Conservation (phyloP, 176 grass and related monocot species). For the Carex parvula region DNA sequence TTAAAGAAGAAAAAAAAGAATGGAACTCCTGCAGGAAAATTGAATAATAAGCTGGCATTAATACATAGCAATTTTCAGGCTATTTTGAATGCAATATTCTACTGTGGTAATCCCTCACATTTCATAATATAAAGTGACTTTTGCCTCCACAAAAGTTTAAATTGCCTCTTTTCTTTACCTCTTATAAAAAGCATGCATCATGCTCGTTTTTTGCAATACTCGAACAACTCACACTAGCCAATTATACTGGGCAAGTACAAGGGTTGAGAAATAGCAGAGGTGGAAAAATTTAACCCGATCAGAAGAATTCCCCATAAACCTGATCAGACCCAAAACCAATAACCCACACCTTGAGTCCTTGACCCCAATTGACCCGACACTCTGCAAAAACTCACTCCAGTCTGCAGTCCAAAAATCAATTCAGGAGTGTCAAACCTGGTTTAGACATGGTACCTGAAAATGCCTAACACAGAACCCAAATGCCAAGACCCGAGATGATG, state of each 20-base stretch:
- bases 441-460: not conserved
- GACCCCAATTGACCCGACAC: not conserved
- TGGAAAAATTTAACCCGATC: not conserved
- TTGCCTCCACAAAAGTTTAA: not conserved
- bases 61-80: not conserved
- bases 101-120: conserved; percentile 18
- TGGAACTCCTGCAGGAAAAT: not conserved
- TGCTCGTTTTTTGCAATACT: not conserved
- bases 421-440: too few relatives aligned
- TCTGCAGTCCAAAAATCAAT: not conserved
- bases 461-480: not conserved
- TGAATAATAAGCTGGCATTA: not conserved
- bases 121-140: not conserved
- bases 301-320: not conserved
- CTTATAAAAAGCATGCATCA: not conserved
- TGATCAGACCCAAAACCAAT: not conserved
- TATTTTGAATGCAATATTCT: not conserved
- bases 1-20: conserved; percentile 8
- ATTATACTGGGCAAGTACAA: not conserved
- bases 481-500: not conserved
- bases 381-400: not conserved
- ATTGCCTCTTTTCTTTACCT: not conserved
- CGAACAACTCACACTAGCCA: not conserved
- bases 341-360: not conserved
- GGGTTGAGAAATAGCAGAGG: not conserved